Evolutionary conservation across 768 basidiomycete species (phyloP), one percentile per base, ranked within the genome.

Genomic region (Cystofilobasidium ferigula): DNA sequence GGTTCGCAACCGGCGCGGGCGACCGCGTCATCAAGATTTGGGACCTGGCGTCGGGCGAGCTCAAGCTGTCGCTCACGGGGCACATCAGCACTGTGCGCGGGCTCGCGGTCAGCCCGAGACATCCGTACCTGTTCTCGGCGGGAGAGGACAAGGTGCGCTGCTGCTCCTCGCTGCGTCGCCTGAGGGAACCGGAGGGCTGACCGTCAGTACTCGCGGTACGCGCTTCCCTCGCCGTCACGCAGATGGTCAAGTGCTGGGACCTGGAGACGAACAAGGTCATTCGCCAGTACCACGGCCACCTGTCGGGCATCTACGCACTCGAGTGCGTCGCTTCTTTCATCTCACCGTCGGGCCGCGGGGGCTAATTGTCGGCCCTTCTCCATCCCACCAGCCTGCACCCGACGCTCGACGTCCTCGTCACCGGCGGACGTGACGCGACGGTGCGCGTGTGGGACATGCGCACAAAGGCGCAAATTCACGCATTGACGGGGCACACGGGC

Each of bases 211-310:
- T n/a, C 10, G 36, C 26, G 8, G 20, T 61, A 14, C 30, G 5
- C 1, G 6, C 40, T 22, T 24, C n/a, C n/a, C 30, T 35, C 14
- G 35, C 20, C 34, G 9, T 36, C 24, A n/a, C 18, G 32, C 74
- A 95, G 91, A 98, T 97, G 95, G 95, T 99, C 40, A 98, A 97
- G 79, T 98, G 95, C 72, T 98, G 95, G 95, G 95, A 99, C 72
- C 78, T 99, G 58, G 95, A 99, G 76, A 87, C 88, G 32, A 99
- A 99, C 81, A 99, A 98, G 77, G 94, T 98, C 67, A 99, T 99
- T 63, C 84, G 95, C 24, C 92, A 97, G 77, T 98, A 99, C 74
- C 95, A 99, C 74, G 95, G 95, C 1, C 95, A 99, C 76, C 82
- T 95, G 26, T 97, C 93, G 0, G 95, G 95, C 51, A 93, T 99